Evolutionary conservation across 2,329 filamentous ascomycete genomes (phyloP), one percentile per base, ranked within the genome.

Genomic region (Curvularia hawaiiensis): DNA sequence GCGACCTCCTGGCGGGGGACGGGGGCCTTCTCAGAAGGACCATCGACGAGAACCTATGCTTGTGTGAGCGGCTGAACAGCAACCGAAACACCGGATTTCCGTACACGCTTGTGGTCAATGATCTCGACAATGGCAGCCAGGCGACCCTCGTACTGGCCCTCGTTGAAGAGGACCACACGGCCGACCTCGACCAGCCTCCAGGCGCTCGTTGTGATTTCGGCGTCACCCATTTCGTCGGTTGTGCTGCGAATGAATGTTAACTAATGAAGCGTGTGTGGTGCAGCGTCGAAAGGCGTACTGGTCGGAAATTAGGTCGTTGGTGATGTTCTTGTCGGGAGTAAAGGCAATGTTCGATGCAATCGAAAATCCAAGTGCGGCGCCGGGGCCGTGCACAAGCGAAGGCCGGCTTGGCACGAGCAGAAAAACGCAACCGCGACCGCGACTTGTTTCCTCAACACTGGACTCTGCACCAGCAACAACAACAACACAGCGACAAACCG

Each of bases 71-170:
- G 60, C 67, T 64, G 64, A 59, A 64, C 57, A 47, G 43, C 65
- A 54, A 49, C 61, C 46, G 54, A 50, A 53, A 58, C 54, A 59
- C 61, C 57, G 51, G 49, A 18, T 55, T 53, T 78, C 92, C 95
- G 80, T 96, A 99, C 95, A 84, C 95, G 92, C 88, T 97, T 97
- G 90, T 99, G 94, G 85, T 99, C 95, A 84, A 99, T 95, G 83
- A 99, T 98, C 89, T 99, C 94, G 83, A 97, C 92, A 78, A 99
- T 94, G 76, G 89, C 85, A 77, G 93, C 96, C 75, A 98, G 88
- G 80, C 91, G 91, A 84, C 93, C 93, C 73, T 85, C 84, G 84
- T 83, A 90, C 75, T 89, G 88, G 78, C 92, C 90, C 79, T 86
- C 83, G 82, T 91, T 90, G 84, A 98, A 89, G 81, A 96, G 88